A percentile compares a stretch with the other conserved stretches of the same genome.
Conservation (phyloP, 345 rosid genomes). For the Reutealis trisperma region DNA sequence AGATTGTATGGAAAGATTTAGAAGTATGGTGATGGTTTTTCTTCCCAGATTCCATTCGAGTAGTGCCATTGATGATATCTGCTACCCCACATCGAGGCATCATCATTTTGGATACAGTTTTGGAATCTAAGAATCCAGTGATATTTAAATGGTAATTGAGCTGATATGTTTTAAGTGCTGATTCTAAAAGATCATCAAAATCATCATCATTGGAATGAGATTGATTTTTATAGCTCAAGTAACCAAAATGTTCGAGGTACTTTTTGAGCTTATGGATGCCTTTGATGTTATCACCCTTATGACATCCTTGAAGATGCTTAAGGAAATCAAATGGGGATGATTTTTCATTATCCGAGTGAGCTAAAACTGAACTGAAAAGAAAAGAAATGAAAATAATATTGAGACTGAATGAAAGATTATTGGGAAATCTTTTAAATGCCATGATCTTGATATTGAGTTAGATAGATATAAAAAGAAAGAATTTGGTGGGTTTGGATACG, state of each 20-base stretch:
- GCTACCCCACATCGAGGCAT: conserved; percentile 32
- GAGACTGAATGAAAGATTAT: neutral
- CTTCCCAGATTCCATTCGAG: conserved; percentile 7
- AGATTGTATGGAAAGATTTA: neutral
- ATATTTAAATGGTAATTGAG: conserved; percentile 12
- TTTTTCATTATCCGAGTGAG: neutral
- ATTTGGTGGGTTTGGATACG: too few species aligned
- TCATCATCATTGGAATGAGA: conserved; percentile 10
- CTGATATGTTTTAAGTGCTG: conserved; percentile 36
- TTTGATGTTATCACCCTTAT: neutral
- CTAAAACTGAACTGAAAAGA: neutral
- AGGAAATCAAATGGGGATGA: conserved; percentile 6
- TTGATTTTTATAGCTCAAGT: conserved; percentile 11
- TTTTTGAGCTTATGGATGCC: conserved; percentile 28
- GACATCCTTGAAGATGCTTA: neutral
- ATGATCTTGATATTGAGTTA: neutral
- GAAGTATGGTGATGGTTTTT: neutral
- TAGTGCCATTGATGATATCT: conserved; percentile 31
- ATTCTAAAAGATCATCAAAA: conserved; percentile 29
- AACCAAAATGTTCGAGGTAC: conserved; percentile 29
- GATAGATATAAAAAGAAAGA: too few species aligned
- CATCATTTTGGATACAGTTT: conserved; percentile 19
- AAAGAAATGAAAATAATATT: neutral
- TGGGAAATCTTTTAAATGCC: conserved; percentile 1
- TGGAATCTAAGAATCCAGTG: conserved; percentile 21